Conservation (phyloP, 208 protist genomes). For the Wallacemonas rigidus region DNA sequence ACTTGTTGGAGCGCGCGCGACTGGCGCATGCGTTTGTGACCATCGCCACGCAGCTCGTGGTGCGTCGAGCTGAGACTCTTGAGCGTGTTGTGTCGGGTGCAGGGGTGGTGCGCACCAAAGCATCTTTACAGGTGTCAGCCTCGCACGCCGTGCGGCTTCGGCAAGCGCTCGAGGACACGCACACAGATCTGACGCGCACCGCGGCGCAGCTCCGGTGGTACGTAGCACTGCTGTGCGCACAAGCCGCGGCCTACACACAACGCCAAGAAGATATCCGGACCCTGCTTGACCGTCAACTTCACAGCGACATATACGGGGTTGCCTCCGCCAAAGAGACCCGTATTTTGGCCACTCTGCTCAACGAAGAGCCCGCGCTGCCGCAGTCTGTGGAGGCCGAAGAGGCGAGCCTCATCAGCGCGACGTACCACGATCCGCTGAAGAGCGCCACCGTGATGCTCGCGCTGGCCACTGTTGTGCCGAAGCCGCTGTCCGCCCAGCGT, state of each 20-base stretch:
- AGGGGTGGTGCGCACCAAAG: not conserved
- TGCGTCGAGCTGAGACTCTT: not conserved
- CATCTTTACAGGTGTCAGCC: not conserved
- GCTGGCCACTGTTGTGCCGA: constrained; percentile 53
- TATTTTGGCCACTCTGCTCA: constrained; percentile 52
- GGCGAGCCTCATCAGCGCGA: constrained; percentile 48
- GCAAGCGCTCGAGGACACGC: constrained; percentile 48
- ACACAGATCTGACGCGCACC: constrained; percentile 67
- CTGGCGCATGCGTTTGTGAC: constrained; percentile 22
- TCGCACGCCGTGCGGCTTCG: constrained; percentile 16
- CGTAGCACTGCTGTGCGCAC: constrained; percentile 44
- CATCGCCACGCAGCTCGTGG: constrained; percentile 21
- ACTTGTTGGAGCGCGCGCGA: constrained; percentile 20
- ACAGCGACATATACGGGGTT: constrained; percentile 67
- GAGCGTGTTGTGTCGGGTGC: not conserved
- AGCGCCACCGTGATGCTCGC: constrained; percentile 47
- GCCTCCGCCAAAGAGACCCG: constrained; percentile 72
- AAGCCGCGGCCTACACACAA: constrained; percentile 42
- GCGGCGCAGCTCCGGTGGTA: constrained; percentile 64
- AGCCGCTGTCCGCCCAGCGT: constrained; percentile 42
- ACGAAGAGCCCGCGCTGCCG: constrained; percentile 54
- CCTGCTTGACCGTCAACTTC: constrained; percentile 58
- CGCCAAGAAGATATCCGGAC: constrained; percentile 62
- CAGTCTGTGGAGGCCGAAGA: constrained; percentile 58
- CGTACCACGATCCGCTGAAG: constrained; percentile 31